These are phyloP conservation scores for Arthrobotrys entomopaga DNA, from an alignment of 2,329 filamentous ascomycete genomes.

Conservation along the genomic window DNA sequence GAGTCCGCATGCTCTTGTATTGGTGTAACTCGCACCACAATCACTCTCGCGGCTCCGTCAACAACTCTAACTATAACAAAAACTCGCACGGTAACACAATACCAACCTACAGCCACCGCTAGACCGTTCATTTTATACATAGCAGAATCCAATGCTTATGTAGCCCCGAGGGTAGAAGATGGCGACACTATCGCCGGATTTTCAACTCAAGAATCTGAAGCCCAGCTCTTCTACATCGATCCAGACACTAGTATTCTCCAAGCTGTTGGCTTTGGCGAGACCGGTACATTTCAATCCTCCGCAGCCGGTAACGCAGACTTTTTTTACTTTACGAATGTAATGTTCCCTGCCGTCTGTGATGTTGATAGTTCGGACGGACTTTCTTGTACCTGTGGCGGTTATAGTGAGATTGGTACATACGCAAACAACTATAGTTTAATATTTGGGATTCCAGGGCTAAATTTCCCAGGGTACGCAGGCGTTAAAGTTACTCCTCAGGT, in stretches of 20 bases:
- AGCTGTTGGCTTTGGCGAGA: not conserved
- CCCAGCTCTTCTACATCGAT: slow-evolving; percentile 2
- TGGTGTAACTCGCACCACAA: no score
- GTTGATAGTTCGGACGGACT: not conserved
- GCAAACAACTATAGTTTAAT: not conserved
- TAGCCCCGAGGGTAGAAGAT: not conserved
- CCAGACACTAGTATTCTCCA: slow-evolving; percentile 2
- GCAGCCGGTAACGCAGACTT: not conserved
- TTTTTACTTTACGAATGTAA: not conserved
- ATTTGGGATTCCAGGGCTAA: not conserved
- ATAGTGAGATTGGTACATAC: not conserved
- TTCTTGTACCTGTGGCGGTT: not conserved
- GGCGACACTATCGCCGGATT: not conserved
- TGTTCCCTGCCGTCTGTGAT: not conserved
- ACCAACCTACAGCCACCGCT: not conserved
- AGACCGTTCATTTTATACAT: not conserved
- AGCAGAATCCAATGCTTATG: not conserved
- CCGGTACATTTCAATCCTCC: not conserved
- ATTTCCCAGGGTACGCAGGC: not conserved
- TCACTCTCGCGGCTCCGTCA: no score
- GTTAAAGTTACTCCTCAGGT: not conserved
- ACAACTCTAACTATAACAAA: not conserved
- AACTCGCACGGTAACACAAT: not conserved
- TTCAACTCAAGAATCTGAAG: not conserved
- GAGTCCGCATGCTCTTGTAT: no score